These are phyloP conservation scores for Arachnopeziza araneosa DNA, from an alignment of 2,329 filamentous ascomycete genomes.

Conservation along the genomic window DNA sequence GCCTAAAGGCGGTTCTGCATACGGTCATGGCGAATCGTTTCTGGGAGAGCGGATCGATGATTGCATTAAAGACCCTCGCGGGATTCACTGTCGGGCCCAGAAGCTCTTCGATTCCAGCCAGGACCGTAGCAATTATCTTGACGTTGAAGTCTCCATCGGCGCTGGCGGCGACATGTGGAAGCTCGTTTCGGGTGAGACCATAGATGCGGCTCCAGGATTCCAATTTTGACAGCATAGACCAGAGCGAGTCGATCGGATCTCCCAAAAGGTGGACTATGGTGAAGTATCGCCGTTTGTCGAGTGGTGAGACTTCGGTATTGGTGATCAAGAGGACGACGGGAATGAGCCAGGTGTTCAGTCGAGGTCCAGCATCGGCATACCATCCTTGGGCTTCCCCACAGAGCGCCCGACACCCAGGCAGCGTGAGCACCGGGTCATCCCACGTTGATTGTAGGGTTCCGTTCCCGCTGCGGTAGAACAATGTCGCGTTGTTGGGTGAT, in stretches of 20 bases:
- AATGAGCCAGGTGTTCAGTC: neutral
- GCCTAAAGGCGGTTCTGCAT: neutral
- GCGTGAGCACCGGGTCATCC: neutral
- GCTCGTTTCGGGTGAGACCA: neutral
- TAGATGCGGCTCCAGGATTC: neutral
- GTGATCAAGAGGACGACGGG: neutral
- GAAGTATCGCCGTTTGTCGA: neutral
- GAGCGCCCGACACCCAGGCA: neutral
- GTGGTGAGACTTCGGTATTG: neutral
- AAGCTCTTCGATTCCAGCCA: neutral
- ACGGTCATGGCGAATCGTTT: neutral
- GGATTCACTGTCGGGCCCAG: neutral
- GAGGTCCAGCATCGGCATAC: neutral
- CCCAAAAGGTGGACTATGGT: neutral
- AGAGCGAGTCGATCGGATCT: neutral
- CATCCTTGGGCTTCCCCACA: neutral
- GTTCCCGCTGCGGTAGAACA: neutral
- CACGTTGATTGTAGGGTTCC: neutral
- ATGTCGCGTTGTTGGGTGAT: neutral
- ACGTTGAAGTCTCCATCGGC: neutral
- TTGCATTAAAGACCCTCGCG: neutral
- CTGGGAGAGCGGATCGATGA: neutral
- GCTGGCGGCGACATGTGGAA: neutral
- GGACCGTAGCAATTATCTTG: neutral
- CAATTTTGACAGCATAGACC: neutral